These are phyloP conservation scores for Cladosporium sp. DNA, from an alignment of 2,329 filamentous ascomycete genomes.

Conservation along the genomic window DNA sequence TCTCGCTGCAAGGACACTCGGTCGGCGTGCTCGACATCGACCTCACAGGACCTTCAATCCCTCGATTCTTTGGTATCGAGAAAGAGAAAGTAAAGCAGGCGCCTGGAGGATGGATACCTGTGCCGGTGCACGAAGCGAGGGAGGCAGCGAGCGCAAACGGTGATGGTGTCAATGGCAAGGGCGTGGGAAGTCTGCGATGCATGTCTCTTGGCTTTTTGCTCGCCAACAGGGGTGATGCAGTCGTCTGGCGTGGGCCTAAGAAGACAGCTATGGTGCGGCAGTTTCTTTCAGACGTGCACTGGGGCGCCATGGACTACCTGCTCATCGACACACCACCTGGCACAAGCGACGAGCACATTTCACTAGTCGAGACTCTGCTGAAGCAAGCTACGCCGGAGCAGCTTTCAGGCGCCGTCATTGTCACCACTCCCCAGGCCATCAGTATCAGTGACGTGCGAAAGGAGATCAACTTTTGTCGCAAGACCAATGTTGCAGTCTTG, in stretches of 20 bases:
- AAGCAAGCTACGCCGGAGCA: conserved; percentile 52
- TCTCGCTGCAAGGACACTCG: conserved; percentile 78
- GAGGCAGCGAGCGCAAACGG: conserved; percentile 16
- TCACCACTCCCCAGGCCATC: conserved; percentile 94
- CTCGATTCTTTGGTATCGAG: conserved; percentile 88
- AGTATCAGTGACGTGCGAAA: conserved; percentile 91
- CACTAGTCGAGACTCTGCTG: conserved; percentile 68
- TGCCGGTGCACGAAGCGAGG: conserved; percentile 68
- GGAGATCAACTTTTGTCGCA: conserved; percentile 87
- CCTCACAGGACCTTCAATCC: conserved; percentile 92
- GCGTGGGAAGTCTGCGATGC: conserved; percentile 64
- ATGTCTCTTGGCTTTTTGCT: conserved; percentile 95
- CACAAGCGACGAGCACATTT: conserved; percentile 96
- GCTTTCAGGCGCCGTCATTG: conserved; percentile 82
- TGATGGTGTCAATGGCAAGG: conserved; percentile 17
- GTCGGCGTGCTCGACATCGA: conserved; percentile 96
- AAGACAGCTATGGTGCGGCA: conserved; percentile 99
- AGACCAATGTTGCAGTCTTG: conserved; percentile 73
- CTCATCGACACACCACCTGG: conserved; percentile 95
- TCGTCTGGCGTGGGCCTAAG: conserved; percentile 96
- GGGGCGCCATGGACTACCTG: conserved; percentile 83
- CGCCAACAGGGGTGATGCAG: conserved; percentile 76
- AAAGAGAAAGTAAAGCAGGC: conserved; percentile 85
- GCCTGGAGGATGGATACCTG: conserved; percentile 86
- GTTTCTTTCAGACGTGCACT: conserved; percentile 86